Evolutionary conservation across 2,329 filamentous ascomycete genomes (phyloP), one percentile per base, ranked within the genome.

Genomic region (Xenosphaeropsis pyriputrescens): DNA sequence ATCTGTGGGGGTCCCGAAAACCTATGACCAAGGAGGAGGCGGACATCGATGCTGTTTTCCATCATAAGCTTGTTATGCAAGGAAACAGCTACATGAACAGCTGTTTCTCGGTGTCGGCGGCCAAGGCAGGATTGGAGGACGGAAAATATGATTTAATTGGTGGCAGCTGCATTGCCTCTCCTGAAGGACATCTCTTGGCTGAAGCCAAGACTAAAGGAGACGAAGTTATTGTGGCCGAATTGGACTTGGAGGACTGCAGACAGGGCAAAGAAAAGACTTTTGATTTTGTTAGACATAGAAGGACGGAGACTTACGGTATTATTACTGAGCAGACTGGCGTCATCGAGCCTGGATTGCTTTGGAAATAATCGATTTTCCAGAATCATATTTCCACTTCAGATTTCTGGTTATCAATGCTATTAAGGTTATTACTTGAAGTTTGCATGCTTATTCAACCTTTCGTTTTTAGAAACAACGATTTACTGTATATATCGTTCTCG

Each of bases 1-100:
- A 64, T 41, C 55, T 64, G 5, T 61, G 61, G 54, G 61, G 62
- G 9, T 56, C 54, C 26, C 52, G 50, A 43, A 60, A 52, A 44
- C 55, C 47, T 42, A 67, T 59, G 59, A 60, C 45, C 37, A 51
- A 34, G 41, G 53, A 62, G 39, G 57, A 67, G 41, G 63, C 65
- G 17, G 61, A 68, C 41, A 52, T 52, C 12, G 53, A 65, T 44
- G 65, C 67, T 0, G 53, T 69, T 7, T 68, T 69, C 47, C 67
- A 72, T 39, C 65, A 68, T 40, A 54, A 57, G 30, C 51, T 70
- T 17, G 59, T 62, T 8, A 62, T 65, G 55, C 64, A 67, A 46
- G 57, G 59, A 2, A 63, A 67, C 35, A 64, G 60, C 43, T 69
- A 69, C 45, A 63, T 63, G 43, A 67, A 70, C 43, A 59, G 62